Evolutionary conservation across 2,329 filamentous ascomycete species (phyloP).

Genomic region (Aspergillus alliaceus): DNA sequence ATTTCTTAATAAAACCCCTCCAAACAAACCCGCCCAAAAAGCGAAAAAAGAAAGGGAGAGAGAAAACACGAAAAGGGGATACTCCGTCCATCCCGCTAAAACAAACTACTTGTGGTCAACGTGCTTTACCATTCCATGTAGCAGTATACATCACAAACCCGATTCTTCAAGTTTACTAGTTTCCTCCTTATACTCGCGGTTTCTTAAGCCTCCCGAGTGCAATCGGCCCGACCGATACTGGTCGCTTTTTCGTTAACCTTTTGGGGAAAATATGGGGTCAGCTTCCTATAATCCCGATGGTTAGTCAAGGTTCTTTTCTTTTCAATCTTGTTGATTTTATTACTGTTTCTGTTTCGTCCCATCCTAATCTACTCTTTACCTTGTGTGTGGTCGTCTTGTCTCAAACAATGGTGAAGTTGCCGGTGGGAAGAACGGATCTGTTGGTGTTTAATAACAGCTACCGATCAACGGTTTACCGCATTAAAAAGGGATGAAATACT

Average conservation of each 20-base stretch:
- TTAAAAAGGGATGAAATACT: neutral
- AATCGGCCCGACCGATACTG: constrained; percentile 23
- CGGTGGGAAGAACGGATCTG: neutral
- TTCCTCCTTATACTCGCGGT: constrained; percentile 5
- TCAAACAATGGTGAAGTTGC: neutral
- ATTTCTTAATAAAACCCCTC: neutral
- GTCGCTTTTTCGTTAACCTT: constrained; percentile 17
- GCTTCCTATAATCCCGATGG: constrained; percentile 38
- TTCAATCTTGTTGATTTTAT: constrained; percentile 14
- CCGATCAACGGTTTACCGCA: neutral
- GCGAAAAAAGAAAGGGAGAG: constrained; percentile 9
- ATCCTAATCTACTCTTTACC: neutral
- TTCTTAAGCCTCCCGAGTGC: constrained; percentile 16
- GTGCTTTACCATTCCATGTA: constrained; percentile 20
- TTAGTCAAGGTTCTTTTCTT: constrained; percentile 30
- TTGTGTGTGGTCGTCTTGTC: neutral
- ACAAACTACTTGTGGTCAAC: constrained; percentile 4
- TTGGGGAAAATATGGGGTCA: constrained; percentile 33
- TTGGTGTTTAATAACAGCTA: neutral
- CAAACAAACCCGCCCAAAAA: neutral
- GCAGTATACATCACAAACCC: constrained; percentile 13
- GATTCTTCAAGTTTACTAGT: constrained; percentile 2
- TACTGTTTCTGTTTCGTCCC: neutral
- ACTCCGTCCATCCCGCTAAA: neutral
- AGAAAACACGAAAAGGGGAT: constrained; percentile 1